Base-by-base conservation (phyloP, 306 rosid genomes). In the Begonia fuchsioides region DNA sequence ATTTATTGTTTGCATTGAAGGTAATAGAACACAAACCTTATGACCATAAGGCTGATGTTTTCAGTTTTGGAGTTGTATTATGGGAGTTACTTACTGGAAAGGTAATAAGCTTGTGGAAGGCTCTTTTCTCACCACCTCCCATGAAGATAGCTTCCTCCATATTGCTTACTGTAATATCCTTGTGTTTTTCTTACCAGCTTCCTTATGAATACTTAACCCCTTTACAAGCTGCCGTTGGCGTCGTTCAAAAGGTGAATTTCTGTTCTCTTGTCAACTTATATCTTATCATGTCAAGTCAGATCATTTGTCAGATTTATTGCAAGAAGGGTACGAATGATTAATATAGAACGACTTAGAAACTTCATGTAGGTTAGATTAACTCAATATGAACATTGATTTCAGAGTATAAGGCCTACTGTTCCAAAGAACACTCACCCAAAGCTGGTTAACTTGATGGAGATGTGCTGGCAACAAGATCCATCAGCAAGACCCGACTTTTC, bases 31-130 rank as follows among this genome's bases (percentile, higher is more conserved):
- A 92, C 86, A 86, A 79, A 69, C 93, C 93, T 11, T 92, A 92
- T 55, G 99, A 82, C 82, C 99, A 86, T 74, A 92, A 82, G 76
- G 99, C 96, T 51, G 99, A 92, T 58, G 83, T 92, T 64, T 86
- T 92, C 70, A 92, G 99, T 75, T 92, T 92, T 50, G 99, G 74
- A 65, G 38, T 92, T 59, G 96, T 92, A 56, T 64, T 86, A 39
- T 92, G 96, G 99, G 99, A 92, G 66, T 69, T 86, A 47, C 76
- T 82, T 48, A 82, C 99, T 11, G 94, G 94, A 68, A 92, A 77
- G 99, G 99, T 92, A 79, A 58, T 61, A n/a, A 39, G 59, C 59
- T 51, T 46, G 44, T 45, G 40, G 18, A 44, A 17, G 40, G 52
- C 47, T 50, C 15, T 47, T 43, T 57, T 41, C 19, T 32, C 15